A percentile compares a stretch with the other conserved stretches of the same genome.
Evolutionary conservation across 2,329 filamentous ascomycete species (phyloP).

Genomic region (Knufia petricola): DNA sequence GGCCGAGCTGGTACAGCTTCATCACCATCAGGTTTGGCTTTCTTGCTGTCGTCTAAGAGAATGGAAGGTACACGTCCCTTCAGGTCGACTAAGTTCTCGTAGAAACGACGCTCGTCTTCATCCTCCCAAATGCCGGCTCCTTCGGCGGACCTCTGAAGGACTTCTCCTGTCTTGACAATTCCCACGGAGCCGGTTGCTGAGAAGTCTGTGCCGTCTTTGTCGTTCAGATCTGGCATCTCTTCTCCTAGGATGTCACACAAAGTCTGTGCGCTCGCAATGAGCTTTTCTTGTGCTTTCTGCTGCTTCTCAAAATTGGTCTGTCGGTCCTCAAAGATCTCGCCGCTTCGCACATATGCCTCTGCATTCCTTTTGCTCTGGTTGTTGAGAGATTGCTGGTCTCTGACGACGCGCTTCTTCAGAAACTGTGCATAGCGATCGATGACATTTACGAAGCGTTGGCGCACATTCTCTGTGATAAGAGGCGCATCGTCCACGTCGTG

Average conservation of each 20-base stretch:
- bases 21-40: slow-evolving; percentile 66
- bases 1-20: slow-evolving; percentile 51
- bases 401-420: slow-evolving; percentile 75
- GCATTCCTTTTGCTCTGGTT: slow-evolving; percentile 88
- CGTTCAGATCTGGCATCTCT: slow-evolving; percentile 89
- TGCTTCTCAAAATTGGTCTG: slow-evolving; percentile 94
- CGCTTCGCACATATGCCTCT: slow-evolving; percentile 95
- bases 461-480: slow-evolving; percentile 64
- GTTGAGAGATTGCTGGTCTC: slow-evolving; percentile 83
- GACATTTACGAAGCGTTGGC: slow-evolving; percentile 77
- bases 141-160: slow-evolving; percentile 79
- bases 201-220: slow-evolving; percentile 61
- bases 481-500: slow-evolving; percentile 54
- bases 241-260: slow-evolving; percentile 77
- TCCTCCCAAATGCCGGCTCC: slow-evolving; percentile 97
- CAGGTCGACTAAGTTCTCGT: slow-evolving; percentile 90
- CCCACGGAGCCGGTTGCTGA: slow-evolving; percentile 71
- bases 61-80: slow-evolving; percentile 94
- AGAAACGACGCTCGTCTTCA: slow-evolving; percentile 94
- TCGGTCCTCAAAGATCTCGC: slow-evolving; percentile 94
- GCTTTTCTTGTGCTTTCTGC: slow-evolving; percentile 80
- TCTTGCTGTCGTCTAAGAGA: slow-evolving; percentile 85
- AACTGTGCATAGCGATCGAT: slow-evolving; percentile 85
- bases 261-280: slow-evolving; percentile 81
- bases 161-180: slow-evolving; percentile 86